These are phyloP conservation scores for Hypoxylon sp. DNA, from an alignment of 2,329 filamentous ascomycete species.

Conservation along the genomic window DNA sequence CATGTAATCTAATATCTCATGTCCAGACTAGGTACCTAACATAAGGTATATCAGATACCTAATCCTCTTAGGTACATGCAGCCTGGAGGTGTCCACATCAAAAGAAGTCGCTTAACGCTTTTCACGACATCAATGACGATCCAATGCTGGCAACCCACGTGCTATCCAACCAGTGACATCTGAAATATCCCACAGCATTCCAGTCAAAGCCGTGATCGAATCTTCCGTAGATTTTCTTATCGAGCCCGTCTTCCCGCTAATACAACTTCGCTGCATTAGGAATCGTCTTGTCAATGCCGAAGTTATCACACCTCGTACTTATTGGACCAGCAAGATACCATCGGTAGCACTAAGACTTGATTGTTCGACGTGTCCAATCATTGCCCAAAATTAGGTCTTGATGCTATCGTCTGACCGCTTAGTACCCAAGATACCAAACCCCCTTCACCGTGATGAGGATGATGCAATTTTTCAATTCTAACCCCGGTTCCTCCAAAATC, in stretches of 20 bases:
- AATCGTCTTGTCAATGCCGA: conserved; percentile 20
- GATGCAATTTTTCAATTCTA: conserved; percentile 29
- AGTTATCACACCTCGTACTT: conserved; percentile 15
- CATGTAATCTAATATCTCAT: too few relatives aligned
- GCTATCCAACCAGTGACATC: conserved; percentile 33
- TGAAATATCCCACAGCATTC: conserved; percentile 3
- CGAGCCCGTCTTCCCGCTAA: conserved; percentile 28
- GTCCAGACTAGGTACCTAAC: too few relatives aligned
- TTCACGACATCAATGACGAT: conserved; percentile 12
- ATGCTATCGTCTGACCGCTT: conserved; percentile 34
- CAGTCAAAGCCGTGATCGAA: conserved; percentile 21
- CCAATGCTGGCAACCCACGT: conserved; percentile 37
- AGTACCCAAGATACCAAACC: conserved; percentile 22
- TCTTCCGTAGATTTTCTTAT: conserved; percentile 27
- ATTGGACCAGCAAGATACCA: conserved; percentile 32
- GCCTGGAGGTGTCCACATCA: too few relatives aligned
- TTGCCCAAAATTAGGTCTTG: conserved; percentile 4
- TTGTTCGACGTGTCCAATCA: conserved; percentile 35
- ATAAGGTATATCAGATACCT: too few relatives aligned
- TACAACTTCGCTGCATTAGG: conserved; percentile 34
- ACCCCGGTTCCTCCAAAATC: conserved; percentile 17
- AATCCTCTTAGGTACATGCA: too few relatives aligned
- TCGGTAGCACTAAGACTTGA: conserved; percentile 28
- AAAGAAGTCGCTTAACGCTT: not conserved
- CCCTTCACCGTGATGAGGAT: conserved; percentile 30